Conservation (phyloP, 73 alveolate species). For the Paramecium sonneborni region DNA sequence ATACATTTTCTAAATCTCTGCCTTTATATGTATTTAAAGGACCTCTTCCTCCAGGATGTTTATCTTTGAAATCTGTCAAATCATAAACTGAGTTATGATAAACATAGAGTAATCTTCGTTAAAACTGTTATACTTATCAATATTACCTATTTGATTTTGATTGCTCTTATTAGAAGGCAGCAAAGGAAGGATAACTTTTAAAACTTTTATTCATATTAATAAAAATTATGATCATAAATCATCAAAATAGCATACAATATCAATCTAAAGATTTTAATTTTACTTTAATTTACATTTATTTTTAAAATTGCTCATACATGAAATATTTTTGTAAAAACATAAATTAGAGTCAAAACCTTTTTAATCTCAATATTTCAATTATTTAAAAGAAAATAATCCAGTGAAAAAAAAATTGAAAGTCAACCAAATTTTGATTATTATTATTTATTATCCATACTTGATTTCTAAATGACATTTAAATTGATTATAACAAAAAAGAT, state of each 20-base stretch:
- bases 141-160: constrained; percentile 4
- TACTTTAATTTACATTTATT: background rate
- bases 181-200: background rate
- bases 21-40: constrained; percentile 34
- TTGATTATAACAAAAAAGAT: too few relatives aligned
- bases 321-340: background rate
- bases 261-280: background rate
- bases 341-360: background rate
- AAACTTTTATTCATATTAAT: background rate
- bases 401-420: too few relatives aligned
- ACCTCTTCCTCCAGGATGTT: constrained; percentile 57
- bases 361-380: background rate
- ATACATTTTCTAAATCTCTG: constrained; percentile 29
- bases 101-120: constrained; percentile 26
- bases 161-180: background rate
- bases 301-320: background rate
- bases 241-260: background rate
- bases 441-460: too few relatives aligned
- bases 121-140: background rate
- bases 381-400: too few relatives aligned
- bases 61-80: constrained; percentile 28
- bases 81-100: constrained; percentile 64
- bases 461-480: too few relatives aligned
- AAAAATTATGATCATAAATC: background rate
- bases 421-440: too few relatives aligned